Conservation (phyloP, 2,329 filamentous ascomycete genomes). For the Triangularia verruculosa region DNA sequence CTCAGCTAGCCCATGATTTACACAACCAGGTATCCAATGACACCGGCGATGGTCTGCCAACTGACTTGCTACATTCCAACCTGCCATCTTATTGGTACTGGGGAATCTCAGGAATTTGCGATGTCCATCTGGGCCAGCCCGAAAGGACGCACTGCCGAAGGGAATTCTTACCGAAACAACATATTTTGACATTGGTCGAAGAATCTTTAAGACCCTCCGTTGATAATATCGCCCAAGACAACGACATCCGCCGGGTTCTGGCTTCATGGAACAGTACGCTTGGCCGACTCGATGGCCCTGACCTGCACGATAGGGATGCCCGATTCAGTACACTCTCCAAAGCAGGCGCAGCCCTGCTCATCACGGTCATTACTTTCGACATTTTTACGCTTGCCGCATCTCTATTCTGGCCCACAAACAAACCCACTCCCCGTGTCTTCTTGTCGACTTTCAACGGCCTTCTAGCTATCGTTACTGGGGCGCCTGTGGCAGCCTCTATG, state of each 20-base stretch:
- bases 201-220: conserved; percentile 7
- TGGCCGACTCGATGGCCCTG: background rate
- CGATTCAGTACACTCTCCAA: conserved; percentile 2
- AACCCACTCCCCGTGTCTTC: background rate
- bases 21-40: background rate
- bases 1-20: conserved; percentile 3
- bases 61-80: conserved; percentile 6
- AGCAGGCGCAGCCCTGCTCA: conserved; percentile 12
- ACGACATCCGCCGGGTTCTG: background rate
- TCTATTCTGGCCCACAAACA: background rate
- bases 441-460: conserved; percentile 5
- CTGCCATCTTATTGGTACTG: conserved; percentile 11
- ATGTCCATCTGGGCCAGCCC: conserved; percentile 2
- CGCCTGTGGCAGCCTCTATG: no score
- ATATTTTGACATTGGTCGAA: conserved; percentile 11
- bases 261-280: conserved; percentile 14
- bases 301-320: conserved; percentile 7
- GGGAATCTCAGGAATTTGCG: conserved; percentile 15
- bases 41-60: background rate
- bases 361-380: conserved; percentile 11
- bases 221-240: background rate
- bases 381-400: background rate
- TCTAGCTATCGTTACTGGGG: background rate
- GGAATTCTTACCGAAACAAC: conserved; percentile 11
- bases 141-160: background rate